These are phyloP conservation scores for Trametopsis cervina DNA, from an alignment of 768 basidiomycete genomes.

Conservation along the genomic window DNA sequence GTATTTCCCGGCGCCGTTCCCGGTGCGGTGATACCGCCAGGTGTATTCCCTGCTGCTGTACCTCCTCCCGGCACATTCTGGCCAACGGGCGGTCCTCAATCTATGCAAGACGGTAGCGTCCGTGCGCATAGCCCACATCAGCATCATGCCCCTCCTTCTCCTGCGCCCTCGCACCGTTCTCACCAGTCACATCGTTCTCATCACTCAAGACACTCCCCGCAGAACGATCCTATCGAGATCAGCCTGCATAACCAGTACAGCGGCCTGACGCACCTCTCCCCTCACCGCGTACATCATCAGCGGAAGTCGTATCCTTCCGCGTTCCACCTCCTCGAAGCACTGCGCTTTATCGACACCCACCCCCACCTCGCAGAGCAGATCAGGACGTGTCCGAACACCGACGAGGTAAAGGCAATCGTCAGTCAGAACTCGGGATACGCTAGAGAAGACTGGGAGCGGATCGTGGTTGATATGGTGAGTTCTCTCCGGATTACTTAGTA, in stretches of 20 bases:
- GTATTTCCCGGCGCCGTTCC: not conserved
- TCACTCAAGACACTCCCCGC: slow-evolving; percentile 8
- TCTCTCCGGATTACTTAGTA: not conserved
- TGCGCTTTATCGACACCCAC: slow-evolving; percentile 51
- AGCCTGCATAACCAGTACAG: slow-evolving; percentile 25
- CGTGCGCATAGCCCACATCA: not conserved
- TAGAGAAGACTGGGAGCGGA: slow-evolving; percentile 49
- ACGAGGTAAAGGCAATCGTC: slow-evolving; percentile 32
- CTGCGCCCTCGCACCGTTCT: not conserved
- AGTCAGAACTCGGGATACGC: slow-evolving; percentile 26
- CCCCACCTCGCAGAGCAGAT: slow-evolving; percentile 53
- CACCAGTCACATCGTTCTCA: slow-evolving; percentile 1
- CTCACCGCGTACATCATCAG: slow-evolving; percentile 50
- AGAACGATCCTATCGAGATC: slow-evolving; percentile 13
- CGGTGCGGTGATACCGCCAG: not conserved
- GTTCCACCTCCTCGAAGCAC: slow-evolving; percentile 68
- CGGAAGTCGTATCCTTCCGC: slow-evolving; percentile 59
- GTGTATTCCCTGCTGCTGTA: not conserved
- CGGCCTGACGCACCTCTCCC: slow-evolving; percentile 62
- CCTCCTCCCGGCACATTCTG: not conserved
- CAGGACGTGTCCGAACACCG: slow-evolving; percentile 33
- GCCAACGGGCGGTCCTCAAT: not conserved
- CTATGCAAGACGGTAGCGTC: not conserved
- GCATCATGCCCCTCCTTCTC: not conserved
- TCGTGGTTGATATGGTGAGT: slow-evolving; percentile 46